Base-by-base conservation (phyloP, 2,329 filamentous ascomycete species). In the Thielaviopsis punctulata region DNA sequence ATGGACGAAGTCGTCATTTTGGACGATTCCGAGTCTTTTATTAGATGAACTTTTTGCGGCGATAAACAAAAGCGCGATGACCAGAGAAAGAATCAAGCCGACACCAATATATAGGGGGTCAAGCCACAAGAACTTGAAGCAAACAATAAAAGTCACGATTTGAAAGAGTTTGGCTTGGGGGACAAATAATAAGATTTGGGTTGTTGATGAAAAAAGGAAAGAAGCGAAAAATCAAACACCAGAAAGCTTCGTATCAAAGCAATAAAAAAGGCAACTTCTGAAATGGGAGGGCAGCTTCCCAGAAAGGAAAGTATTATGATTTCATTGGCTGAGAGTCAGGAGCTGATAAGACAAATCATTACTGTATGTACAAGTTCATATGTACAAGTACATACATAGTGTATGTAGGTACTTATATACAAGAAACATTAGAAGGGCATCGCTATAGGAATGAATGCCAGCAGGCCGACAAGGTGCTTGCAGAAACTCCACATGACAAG, bases 1-100 rank as follows among this genome's bases (percentile, higher is more conserved):
- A 87, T 64, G 36, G 77, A 77, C 64, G 77, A 79, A 58, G 76
- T 73, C 59, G 83, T 76, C 85, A 95, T 93, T 36, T 44, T 36
- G 30, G 43, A 25, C 21, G 21, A 21, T n/a, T 13, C 9, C 21
- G 6, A 4, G 24, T 7, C 9, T 9, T 12, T n/a, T 8, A 24
- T 21, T 23, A 30, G 10, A 15, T 8, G 15, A n/a, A n/a, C n/a
- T n/a, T n/a, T n/a, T n/a, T n/a, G n/a, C n/a, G n/a, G n/a, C n/a
- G 22, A 33, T n/a, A 10, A 6, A n/a, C 9, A 33, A 51, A 2
- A n/a, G 24, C 24, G 39, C 41, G 23, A 48, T 15, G 21, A 23
- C 10, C 18, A 44, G n/a, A 13, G 21, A n/a, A n/a, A n/a, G n/a
- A n/a, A n/a, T n/a, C n/a, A n/a, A n/a, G n/a, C n/a, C n/a, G 41